Percentiles rank a stretch among this genome's conserved stretches.
Evolutionary conservation across 1,284 basidiomycete genomes (phyloP).

Genomic region (Mycocalia duriaeana): DNA sequence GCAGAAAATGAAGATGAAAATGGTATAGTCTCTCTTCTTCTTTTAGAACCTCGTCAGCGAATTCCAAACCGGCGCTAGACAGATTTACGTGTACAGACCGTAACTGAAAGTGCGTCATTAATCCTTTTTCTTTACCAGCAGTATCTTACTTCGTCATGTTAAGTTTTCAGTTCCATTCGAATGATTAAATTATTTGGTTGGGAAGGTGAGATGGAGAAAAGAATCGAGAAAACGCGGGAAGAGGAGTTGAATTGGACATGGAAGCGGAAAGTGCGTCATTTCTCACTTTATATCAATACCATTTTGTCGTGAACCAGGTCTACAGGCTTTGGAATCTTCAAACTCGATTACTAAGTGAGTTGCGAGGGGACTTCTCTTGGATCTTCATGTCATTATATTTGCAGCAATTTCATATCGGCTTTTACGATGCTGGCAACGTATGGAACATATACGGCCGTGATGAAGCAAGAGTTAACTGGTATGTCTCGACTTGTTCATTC

Average conservation of each 20-base stretch:
- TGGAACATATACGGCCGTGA: constrained; percentile 32
- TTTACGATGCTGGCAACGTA: constrained; percentile 42
- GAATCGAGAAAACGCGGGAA: constrained; percentile 44
- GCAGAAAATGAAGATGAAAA: constrained; percentile 26
- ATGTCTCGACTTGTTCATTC: neutral
- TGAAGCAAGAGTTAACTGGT: constrained; percentile 26
- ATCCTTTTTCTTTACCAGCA: neutral
- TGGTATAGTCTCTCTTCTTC: constrained; percentile 6
- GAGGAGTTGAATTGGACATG: constrained; percentile 40
- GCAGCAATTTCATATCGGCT: constrained; percentile 49
- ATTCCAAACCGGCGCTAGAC: constrained; percentile 20
- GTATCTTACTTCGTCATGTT: neutral
- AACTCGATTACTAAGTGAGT: no score
- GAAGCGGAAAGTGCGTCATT: neutral
- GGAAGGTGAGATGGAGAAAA: constrained; percentile 48
- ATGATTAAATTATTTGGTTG: constrained; percentile 69
- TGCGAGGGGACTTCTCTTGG: no score
- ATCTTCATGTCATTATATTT: no score
- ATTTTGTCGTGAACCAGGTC: no score
- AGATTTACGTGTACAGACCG: constrained; percentile 39
- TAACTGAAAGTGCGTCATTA: constrained; percentile 37
- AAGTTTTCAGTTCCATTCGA: constrained; percentile 41
- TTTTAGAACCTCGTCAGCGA: neutral
- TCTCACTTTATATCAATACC: no score
- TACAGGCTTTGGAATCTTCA: no score